phyloP scores from a whole-genome alignment of 2,329 filamentous ascomycete genomes.

The Akanthomyces lecanii region DNA sequence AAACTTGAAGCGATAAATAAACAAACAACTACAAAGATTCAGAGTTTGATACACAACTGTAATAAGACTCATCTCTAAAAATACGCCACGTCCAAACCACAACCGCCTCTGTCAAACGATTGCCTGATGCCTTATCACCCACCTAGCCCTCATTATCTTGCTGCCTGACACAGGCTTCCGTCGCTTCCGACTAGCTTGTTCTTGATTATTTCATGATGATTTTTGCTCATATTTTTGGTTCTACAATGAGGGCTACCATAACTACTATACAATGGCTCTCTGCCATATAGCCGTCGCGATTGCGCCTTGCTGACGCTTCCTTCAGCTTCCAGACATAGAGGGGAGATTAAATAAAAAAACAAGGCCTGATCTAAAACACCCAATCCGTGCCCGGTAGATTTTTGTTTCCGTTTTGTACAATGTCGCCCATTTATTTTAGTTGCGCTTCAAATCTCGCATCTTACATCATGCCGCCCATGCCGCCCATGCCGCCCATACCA shows the following conservation, averaged over 20 bases:
- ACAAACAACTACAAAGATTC: too few species aligned
- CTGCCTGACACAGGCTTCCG: neutral
- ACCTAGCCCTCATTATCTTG: neutral
- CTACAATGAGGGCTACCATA: constrained; percentile 27
- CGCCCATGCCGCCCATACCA: constrained; percentile 55
- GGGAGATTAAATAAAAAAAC: constrained; percentile 20
- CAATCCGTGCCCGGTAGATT: constrained; percentile 17
- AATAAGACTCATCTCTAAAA: neutral
- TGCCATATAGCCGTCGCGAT: constrained; percentile 9
- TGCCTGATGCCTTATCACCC: neutral
- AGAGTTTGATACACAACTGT: neutral
- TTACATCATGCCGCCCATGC: constrained; percentile 62
- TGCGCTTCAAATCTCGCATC: constrained; percentile 19
- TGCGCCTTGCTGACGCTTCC: constrained; percentile 9
- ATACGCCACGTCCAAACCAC: too few species aligned
- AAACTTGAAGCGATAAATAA: too few species aligned
- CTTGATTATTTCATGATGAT: neutral
- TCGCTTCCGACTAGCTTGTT: neutral
- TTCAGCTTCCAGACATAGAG: constrained; percentile 15
- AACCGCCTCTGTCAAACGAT: neutral
- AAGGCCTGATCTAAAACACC: constrained; percentile 22
- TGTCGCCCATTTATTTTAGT: constrained; percentile 10
- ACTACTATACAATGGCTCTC: constrained; percentile 30
- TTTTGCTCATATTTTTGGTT: constrained; percentile 26
- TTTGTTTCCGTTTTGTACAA: constrained; percentile 19